A percentile compares a stretch with the other conserved stretches of the same genome.
Evolutionary conservation across 305 asterid species (phyloP).

Genomic region (Petunia hybrid): DNA sequence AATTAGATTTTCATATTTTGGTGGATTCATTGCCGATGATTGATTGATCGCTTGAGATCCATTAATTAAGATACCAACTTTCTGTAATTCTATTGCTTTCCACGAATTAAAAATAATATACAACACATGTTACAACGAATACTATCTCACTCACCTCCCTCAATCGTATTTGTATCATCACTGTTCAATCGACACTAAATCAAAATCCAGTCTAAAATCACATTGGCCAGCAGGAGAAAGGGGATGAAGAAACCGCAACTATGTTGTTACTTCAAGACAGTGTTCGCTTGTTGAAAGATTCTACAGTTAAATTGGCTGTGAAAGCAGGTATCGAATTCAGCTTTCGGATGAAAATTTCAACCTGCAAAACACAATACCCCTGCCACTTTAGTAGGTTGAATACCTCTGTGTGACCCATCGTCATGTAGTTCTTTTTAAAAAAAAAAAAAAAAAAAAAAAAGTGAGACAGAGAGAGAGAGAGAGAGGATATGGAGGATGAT

Average conservation of each 20-base stretch:
- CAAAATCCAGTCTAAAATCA: neutral
- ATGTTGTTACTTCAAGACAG: constrained; percentile 58
- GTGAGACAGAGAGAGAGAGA: neutral
- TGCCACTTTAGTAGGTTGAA: neutral
- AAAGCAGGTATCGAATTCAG: constrained; percentile 93
- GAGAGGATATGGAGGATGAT: neutral
- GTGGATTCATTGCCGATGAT: no score
- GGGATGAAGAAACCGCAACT: constrained; percentile 10
- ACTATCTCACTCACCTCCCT: no score
- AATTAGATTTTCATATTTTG: no score
- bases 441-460: neutral
- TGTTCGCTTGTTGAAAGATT: constrained; percentile 89
- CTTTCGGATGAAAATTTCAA: constrained; percentile 85
- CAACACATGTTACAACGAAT: no score
- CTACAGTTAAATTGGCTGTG: constrained; percentile 86
- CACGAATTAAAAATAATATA: no score
- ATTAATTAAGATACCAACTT: no score
- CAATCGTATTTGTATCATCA: no score
- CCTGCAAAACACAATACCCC: constrained; percentile 51
- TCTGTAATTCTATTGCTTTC: no score
- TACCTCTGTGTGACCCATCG: neutral
- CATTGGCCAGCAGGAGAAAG: constrained; percentile 16
- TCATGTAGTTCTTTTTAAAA: neutral
- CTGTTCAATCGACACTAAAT: no score
- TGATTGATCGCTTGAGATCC: no score